A percentile compares a stretch with the other conserved stretches of the same genome.
Conservation (phyloP, 176 grass and related monocot genomes). For the Rhynchospora breviuscula region DNA sequence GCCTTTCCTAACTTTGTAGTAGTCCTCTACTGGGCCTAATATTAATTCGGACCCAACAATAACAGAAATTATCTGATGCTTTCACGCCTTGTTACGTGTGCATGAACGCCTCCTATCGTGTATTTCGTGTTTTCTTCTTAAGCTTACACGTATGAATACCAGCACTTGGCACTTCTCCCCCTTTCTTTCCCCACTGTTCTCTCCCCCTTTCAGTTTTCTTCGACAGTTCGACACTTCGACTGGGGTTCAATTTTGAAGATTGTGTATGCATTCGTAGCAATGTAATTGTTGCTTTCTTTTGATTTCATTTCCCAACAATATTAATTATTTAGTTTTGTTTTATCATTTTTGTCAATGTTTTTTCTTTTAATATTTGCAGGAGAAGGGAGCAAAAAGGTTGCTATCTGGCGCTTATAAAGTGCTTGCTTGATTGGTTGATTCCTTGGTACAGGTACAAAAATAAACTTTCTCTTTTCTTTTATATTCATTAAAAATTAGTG, state of each 20-base stretch:
- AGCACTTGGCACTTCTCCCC: background rate
- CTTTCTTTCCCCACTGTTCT: background rate
- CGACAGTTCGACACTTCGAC: background rate
- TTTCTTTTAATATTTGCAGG: slow-evolving; percentile 9
- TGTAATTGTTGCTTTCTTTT: background rate
- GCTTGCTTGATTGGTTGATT: background rate
- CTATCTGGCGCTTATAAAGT: background rate
- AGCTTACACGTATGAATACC: slow-evolving; percentile 12
- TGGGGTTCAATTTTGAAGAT: background rate
- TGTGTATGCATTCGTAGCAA: background rate
- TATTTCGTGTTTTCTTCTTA: background rate
- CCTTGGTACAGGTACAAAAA: slow-evolving; percentile 1
- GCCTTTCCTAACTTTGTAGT: background rate
- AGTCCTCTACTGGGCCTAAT: background rate
- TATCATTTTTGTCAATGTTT: background rate
- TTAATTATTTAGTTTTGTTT: background rate
- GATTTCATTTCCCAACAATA: background rate
- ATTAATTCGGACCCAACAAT: background rate
- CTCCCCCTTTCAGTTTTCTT: background rate
- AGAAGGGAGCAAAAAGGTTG: background rate
- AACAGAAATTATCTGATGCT: slow-evolving; percentile 1
- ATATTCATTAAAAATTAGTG: background rate
- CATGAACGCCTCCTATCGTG: background rate
- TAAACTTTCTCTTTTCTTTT: background rate
- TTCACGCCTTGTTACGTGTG: slow-evolving; percentile 8